These are phyloP conservation scores for Umbilicaria muhlenbergii DNA, from an alignment of 495 filamentous ascomycete genomes.

Conservation along the genomic window DNA sequence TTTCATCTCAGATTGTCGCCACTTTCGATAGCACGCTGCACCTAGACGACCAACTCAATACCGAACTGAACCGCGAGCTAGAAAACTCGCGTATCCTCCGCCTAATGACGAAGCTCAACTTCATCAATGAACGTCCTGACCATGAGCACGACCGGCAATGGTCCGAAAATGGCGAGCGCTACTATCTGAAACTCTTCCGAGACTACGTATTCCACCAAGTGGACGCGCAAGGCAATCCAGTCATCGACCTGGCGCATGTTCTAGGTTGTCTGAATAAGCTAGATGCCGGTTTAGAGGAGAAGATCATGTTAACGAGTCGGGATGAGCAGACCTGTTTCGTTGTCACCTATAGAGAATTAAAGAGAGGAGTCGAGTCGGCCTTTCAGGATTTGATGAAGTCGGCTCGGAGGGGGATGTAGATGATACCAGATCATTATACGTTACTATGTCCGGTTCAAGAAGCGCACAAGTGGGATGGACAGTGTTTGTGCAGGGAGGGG, in stretches of 20 bases:
- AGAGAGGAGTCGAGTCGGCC: slow-evolving; percentile 59
- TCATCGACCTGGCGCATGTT: slow-evolving; percentile 73
- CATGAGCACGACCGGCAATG: slow-evolving; percentile 57
- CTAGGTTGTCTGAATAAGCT: slow-evolving; percentile 74
- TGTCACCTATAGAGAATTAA: slow-evolving; percentile 75
- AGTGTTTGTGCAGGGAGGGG: no score
- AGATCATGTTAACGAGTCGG: slow-evolving; percentile 66
- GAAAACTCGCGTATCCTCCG: slow-evolving; percentile 84
- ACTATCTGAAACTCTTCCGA: slow-evolving; percentile 81
- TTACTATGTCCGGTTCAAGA: no score
- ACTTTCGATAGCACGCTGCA: slow-evolving; percentile 62
- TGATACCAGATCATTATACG: no score
- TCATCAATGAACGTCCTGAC: slow-evolving; percentile 80
- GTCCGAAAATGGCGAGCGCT: slow-evolving; percentile 83
- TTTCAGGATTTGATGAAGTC: slow-evolving; percentile 64
- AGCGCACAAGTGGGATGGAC: no score
- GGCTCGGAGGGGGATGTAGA: slow-evolving; percentile 14
- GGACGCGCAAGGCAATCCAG: slow-evolving; percentile 63
- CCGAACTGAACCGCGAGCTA: slow-evolving; percentile 59
- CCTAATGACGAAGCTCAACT: slow-evolving; percentile 65
- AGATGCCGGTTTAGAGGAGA: slow-evolving; percentile 80
- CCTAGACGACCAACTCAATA: slow-evolving; percentile 54
- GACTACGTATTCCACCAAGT: slow-evolving; percentile 97
- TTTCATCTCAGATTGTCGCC: slow-evolving; percentile 54
- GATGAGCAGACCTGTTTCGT: slow-evolving; percentile 80